Base-by-base conservation (phyloP, 495 filamentous ascomycete species). In the Xylaria telfairii region DNA sequence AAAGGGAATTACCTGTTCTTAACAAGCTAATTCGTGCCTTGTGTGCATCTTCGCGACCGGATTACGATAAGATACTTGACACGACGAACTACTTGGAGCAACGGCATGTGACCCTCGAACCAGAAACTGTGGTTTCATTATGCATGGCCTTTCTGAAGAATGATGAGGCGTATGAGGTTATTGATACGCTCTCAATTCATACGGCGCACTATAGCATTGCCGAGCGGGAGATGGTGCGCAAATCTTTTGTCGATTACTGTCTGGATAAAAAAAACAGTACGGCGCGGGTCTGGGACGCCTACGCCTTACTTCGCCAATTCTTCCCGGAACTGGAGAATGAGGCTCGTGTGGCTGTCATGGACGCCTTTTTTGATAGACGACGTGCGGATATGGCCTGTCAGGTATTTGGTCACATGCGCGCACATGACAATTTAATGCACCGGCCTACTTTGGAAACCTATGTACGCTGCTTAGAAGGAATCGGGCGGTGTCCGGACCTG, bases 321-420 rank as follows among this genome's bases (percentile, higher is more conserved):
- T 97, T 98, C 83, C 88, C 91, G 12, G 95, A 97, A 77, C 88
- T 88, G 0, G 80, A 85, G 1, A 82, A 87, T 0, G 79, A 80
- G 17, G 82, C 86, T 51, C 90, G 95, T 26, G 89, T 89, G 4
- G 79, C 85, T 21, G 83, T 98, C 53, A 98, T 99, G 94, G 84
- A 89, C 21, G 82, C 86, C 42, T 96, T 98, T 83, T 98, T 97
- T 77, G 82, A 84, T 7, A 90, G 93, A 39, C 81, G 84, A 39
- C 88, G 93, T 19, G 85, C 90, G 7, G 94, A 98, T 72, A 92
- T 97, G 86, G 96, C 92, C 0, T 89, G 86, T 42, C 83, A 93
- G 70, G 87, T 96, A 61, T 97, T 99, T 77, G 91, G 92, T 32
- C 93, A 97, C 79, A 97, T 98, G 93, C 90, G 92, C 15, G 84